phyloP scores from a whole-genome alignment of 2,329 filamentous ascomycete species.

The Diaporthe citriasiana region DNA sequence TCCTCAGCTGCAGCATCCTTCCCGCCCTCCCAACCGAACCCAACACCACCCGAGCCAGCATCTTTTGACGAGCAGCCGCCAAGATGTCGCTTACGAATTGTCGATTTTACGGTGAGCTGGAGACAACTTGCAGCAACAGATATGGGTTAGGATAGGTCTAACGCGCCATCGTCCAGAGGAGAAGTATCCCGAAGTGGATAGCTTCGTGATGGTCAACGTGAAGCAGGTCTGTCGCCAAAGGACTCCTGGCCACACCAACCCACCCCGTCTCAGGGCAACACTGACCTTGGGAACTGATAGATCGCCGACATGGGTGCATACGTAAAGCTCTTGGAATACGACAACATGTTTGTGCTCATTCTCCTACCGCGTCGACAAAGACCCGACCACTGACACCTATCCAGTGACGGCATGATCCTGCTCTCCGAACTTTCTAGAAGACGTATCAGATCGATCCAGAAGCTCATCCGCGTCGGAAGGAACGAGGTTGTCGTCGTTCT shows the following conservation, averaged over 20 bases:
- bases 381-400: slow-evolving; percentile 30
- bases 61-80: slow-evolving; percentile 41
- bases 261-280: slow-evolving; percentile 38
- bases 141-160: slow-evolving; percentile 55
- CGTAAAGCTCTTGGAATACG: slow-evolving; percentile 99
- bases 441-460: slow-evolving; percentile 99
- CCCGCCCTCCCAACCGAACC: slow-evolving; percentile 26
- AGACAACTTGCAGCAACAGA: neutral
- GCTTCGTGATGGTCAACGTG: slow-evolving; percentile 99
- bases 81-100: slow-evolving; percentile 57
- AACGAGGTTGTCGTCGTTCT: slow-evolving; percentile 99
- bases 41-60: slow-evolving; percentile 40
- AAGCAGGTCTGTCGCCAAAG: slow-evolving; percentile 79
- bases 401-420: slow-evolving; percentile 93
- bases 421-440: slow-evolving; percentile 96
- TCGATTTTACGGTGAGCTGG: slow-evolving; percentile 53
- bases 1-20: slow-evolving; percentile 11
- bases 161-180: slow-evolving; percentile 54
- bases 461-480: slow-evolving; percentile 96
- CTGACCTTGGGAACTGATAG: slow-evolving; percentile 57
- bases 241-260: neutral
- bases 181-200: slow-evolving; percentile 95
- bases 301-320: slow-evolving; percentile 99
- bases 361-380: neutral
- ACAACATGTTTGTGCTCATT: slow-evolving; percentile 78